Evolutionary conservation across 257 asterid species (phyloP), one percentile per base, ranked within the genome.

Genomic region (Petunia axillaris): DNA sequence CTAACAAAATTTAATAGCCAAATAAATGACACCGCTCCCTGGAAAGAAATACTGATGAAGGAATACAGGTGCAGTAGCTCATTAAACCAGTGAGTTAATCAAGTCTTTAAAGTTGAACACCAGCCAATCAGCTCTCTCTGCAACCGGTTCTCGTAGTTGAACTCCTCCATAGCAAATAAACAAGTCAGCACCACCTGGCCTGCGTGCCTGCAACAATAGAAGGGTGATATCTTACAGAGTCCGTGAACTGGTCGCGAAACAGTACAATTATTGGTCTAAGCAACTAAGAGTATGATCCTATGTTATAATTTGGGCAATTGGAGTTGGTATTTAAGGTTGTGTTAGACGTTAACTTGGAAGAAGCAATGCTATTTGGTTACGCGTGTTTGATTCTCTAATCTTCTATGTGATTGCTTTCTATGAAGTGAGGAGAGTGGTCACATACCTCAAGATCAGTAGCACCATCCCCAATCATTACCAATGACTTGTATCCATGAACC

Each of bases 381-480:
- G 0, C 0, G 25, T 25, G 25, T 25, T 25, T 25, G 0, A 25
- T 25, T 25, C 25, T 25, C 25, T 25, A 0, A 25, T 25, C 25
- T 25, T 25, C 25, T 25, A 0, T 25, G 0, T 25, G 25, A 25
- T 25, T 25, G 25, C 25, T 25, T 25, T 25, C n/a, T 25, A 25
- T 25, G 39, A 1, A 38, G 65, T 16, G 1, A 38, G 11, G 67
- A 39, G 10, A 16, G 4, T 37, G 16, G 50, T 80, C 68, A 81
- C 86, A 89, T 41, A 95, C 99, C 94, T 95, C 98, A 58, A 93
- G 96, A 89, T 95, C 98, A 67, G 99, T 93, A 71, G 98, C 99
- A 50, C 99, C 99, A 84, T 95, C 99, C 65, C 99, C 99, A 83
- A 95, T 89, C 98, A 95, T 95, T 86, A 93, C 94, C 59, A 95